phyloP scores from a whole-genome alignment of 1,284 basidiomycete genomes.

The Fomitopsis schrenkii region DNA sequence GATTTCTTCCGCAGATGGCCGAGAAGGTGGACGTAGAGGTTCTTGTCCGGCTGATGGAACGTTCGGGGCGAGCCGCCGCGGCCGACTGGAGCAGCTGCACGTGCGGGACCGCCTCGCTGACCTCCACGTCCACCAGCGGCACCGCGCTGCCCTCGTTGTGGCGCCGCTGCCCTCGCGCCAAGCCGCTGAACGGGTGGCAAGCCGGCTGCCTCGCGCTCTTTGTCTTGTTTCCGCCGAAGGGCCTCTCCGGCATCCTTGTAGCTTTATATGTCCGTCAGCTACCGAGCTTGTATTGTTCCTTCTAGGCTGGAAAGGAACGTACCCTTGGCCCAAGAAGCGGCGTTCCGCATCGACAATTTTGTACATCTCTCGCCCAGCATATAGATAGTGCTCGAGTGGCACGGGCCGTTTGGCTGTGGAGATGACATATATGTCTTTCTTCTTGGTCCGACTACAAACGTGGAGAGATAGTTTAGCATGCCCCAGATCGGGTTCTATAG shows the following conservation, averaged over 20 bases:
- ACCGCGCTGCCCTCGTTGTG: constrained; percentile 57
- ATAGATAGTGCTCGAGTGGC: constrained; percentile 95
- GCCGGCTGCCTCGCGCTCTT: constrained; percentile 93
- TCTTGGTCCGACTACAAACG: constrained; percentile 88
- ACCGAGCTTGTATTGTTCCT: not conserved
- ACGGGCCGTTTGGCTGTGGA: constrained; percentile 96
- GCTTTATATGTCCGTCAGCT: constrained; percentile 33
- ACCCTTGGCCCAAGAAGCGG: constrained; percentile 78
- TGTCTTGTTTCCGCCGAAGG: constrained; percentile 91
- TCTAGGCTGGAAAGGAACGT: not conserved
- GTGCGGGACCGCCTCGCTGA: constrained; percentile 39
- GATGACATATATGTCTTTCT: constrained; percentile 99
- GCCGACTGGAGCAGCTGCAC: constrained; percentile 44
- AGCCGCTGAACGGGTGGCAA: constrained; percentile 77
- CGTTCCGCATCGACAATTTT: constrained; percentile 90
- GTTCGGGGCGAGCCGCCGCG: constrained; percentile 55
- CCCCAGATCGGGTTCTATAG: not conserved
- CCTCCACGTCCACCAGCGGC: constrained; percentile 41
- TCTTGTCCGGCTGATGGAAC: constrained; percentile 78
- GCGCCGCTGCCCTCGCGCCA: constrained; percentile 73
- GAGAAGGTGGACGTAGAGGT: constrained; percentile 92
- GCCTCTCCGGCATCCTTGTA: constrained; percentile 91
- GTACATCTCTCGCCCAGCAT: constrained; percentile 87
- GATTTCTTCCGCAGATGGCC: constrained; percentile 82
- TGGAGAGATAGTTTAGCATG: not conserved